Conservation (phyloP, 768 basidiomycete species). For the Scleroderma bovista region DNA sequence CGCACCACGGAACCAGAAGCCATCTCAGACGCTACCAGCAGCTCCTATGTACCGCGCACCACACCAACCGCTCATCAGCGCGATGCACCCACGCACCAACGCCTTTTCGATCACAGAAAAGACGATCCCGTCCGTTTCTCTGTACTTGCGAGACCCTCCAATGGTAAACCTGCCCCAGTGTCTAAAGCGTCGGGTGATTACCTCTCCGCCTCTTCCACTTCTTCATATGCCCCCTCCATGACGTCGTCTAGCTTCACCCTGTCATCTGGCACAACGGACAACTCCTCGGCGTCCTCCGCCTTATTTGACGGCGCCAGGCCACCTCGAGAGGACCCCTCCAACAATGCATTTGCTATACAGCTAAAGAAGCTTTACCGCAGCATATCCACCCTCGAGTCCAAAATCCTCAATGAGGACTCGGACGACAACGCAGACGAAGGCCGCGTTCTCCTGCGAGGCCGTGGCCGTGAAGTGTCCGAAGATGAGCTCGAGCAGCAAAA, state of each 20-base stretch:
- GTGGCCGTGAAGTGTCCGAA: slow-evolving; percentile 30
- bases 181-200: slow-evolving; percentile 64
- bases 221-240: slow-evolving; percentile 66
- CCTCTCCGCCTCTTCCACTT: slow-evolving; percentile 68
- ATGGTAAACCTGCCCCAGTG: slow-evolving; percentile 42
- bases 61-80: slow-evolving; percentile 33
- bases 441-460: slow-evolving; percentile 30
- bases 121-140: slow-evolving; percentile 89
- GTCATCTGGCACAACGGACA: slow-evolving; percentile 68
- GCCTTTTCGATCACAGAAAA: slow-evolving; percentile 84
- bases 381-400: slow-evolving; percentile 75
- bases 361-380: slow-evolving; percentile 80
- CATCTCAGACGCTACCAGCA: slow-evolving; percentile 52
- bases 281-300: slow-evolving; percentile 66
- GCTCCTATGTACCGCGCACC: slow-evolving; percentile 38
- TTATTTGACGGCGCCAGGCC: slow-evolving; percentile 56
- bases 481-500: slow-evolving; percentile 70
- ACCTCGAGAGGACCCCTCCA: slow-evolving; percentile 48
- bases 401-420: slow-evolving; percentile 57
- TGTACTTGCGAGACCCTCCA: slow-evolving; percentile 48
- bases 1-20: slow-evolving; percentile 61
- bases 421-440: slow-evolving; percentile 46
- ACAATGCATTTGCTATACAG: slow-evolving; percentile 65
- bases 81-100: slow-evolving; percentile 32
- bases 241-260: slow-evolving; percentile 69